A percentile compares a stretch with the other conserved stretches of the same genome.
Evolutionary conservation across 1,139 yeast genomes (phyloP).

Genomic region (Groenewaldozyma auringiensis): DNA sequence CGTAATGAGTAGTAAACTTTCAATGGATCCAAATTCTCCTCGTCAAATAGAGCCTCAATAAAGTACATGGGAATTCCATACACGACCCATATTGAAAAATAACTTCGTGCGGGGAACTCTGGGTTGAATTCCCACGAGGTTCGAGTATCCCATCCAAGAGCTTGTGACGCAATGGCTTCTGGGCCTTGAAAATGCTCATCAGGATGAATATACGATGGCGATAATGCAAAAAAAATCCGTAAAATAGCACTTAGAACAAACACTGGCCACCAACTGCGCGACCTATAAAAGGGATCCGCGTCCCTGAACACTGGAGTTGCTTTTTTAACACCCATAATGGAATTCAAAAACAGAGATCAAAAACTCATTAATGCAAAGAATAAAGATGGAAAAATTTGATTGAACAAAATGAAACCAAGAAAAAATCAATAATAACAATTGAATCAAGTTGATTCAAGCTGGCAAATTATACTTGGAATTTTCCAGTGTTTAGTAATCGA

Average conservation of each 20-base stretch:
- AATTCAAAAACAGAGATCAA: constrained; percentile 15
- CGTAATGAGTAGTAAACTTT: constrained; percentile 52
- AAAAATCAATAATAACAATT: no score
- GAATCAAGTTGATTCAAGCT: no score
- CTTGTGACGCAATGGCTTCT: constrained; percentile 49
- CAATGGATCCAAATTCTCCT: constrained; percentile 24
- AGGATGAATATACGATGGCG: constrained; percentile 87
- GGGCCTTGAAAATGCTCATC: constrained; percentile 94
- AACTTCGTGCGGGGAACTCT: constrained; percentile 60
- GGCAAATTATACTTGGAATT: no score
- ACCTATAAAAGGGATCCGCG: constrained; percentile 14
- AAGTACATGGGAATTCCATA: constrained; percentile 56
- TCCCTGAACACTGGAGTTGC: background rate
- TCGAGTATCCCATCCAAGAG: constrained; percentile 46
- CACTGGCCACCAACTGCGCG: constrained; percentile 25
- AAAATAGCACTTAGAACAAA: constrained; percentile 35
- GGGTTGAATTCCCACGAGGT: constrained; percentile 81
- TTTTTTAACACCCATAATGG: background rate
- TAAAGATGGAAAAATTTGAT: no score
- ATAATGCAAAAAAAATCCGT: constrained; percentile 52
- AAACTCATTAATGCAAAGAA: constrained; percentile 11
- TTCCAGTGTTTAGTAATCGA: no score
- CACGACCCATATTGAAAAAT: constrained; percentile 55
- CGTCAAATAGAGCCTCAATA: constrained; percentile 20
- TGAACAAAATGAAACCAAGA: no score